phyloP scores from a whole-genome alignment of 2,329 filamentous ascomycete species.

The Aureobasidium melanogenum region DNA sequence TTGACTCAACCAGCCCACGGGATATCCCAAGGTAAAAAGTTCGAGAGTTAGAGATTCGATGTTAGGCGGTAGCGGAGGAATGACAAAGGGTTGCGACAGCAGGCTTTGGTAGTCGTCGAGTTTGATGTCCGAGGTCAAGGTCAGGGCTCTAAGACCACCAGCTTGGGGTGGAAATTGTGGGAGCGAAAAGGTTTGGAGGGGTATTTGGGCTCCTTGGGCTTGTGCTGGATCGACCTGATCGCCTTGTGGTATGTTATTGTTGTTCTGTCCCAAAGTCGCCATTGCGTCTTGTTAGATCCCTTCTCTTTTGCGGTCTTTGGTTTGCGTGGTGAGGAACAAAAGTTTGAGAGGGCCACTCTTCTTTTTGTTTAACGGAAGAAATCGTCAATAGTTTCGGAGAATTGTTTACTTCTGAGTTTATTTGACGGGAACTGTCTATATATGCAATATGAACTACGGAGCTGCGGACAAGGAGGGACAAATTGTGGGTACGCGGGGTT shows the following conservation, averaged over 20 bases:
- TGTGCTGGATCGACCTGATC: conserved; percentile 18
- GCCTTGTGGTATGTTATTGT: conserved; percentile 12
- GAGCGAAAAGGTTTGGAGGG: conserved; percentile 36
- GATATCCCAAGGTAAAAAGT: conserved; percentile 41
- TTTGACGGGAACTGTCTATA: background rate
- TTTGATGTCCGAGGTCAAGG: conserved; percentile 41
- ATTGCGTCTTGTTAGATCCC: background rate
- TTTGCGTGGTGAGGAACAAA: background rate
- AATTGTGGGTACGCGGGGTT: conserved; percentile 11
- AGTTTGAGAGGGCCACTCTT: background rate
- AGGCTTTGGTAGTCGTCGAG: conserved; percentile 36
- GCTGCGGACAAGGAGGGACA: conserved; percentile 8
- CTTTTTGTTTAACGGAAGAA: background rate
- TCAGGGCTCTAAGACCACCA: conserved; percentile 35
- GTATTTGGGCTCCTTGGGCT: conserved; percentile 38
- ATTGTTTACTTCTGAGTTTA: background rate
- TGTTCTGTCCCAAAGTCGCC: conserved; percentile 1
- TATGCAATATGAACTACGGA: background rate
- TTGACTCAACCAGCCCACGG: conserved; percentile 32
- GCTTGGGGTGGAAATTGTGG: conserved; percentile 38
- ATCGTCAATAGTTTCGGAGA: background rate
- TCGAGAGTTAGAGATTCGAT: conserved; percentile 40
- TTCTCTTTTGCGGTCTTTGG: background rate
- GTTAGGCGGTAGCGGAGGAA: conserved; percentile 30
- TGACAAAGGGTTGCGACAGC: conserved; percentile 27